A percentile compares a stretch with the other conserved stretches of the same genome.
Conservation (phyloP, 1,284 basidiomycete species). For the Boletus sp. region DNA sequence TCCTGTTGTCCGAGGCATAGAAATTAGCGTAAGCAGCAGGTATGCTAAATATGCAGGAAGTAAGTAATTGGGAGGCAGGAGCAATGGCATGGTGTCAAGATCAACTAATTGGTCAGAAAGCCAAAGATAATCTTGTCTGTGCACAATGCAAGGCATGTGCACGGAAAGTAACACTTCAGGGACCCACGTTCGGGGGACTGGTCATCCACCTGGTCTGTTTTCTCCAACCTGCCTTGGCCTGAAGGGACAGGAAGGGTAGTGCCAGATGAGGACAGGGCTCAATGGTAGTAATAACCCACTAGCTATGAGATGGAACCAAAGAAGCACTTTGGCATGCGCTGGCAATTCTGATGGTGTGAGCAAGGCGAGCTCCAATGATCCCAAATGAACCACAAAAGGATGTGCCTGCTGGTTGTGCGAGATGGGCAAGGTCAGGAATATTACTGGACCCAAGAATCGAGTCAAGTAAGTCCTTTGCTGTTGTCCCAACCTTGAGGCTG, state of each 20-base stretch:
- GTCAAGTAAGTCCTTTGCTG: constrained; percentile 31
- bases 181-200: background rate
- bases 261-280: background rate
- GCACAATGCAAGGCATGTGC: no score
- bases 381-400: constrained; percentile 29
- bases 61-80: background rate
- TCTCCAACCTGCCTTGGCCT: background rate
- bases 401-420: constrained; percentile 14
- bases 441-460: constrained; percentile 23
- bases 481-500: constrained; percentile 12
- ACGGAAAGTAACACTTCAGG: no score
- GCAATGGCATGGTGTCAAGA: background rate
- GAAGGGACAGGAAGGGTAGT: background rate
- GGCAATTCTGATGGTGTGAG: constrained; percentile 21
- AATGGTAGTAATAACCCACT: background rate
- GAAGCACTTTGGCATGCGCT: constrained; percentile 14
- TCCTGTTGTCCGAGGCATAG: no score
- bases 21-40: background rate
- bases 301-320: constrained; percentile 21
- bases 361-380: constrained; percentile 21
- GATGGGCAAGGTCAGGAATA: constrained; percentile 1
- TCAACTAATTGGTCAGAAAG: background rate
- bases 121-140: background rate
- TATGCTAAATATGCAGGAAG: background rate
- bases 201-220: background rate